Evolutionary conservation across 2,329 filamentous ascomycete genomes (phyloP).

Genomic region (Diaporthe sp.): DNA sequence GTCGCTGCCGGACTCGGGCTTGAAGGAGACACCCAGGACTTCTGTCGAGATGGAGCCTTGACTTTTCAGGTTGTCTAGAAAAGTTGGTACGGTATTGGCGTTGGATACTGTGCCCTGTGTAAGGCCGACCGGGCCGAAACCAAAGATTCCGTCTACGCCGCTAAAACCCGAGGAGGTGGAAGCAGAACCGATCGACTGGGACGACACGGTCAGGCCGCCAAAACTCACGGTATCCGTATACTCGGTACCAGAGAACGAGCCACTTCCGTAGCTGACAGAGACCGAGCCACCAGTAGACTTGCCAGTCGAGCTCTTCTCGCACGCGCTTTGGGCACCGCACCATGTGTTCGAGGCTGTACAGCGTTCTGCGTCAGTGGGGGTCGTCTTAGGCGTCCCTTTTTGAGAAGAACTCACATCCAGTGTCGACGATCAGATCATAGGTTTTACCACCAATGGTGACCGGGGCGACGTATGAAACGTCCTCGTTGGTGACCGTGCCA

Average conservation of each 20-base stretch:
- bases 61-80: conserved; percentile 42
- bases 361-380: background rate
- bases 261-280: conserved; percentile 42
- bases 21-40: conserved; percentile 44
- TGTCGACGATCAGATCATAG: conserved; percentile 44
- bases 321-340: conserved; percentile 20
- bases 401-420: conserved; percentile 39
- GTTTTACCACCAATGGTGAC: conserved; percentile 40
- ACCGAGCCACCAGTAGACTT: conserved; percentile 38
- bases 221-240: conserved; percentile 45
- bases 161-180: conserved; percentile 2
- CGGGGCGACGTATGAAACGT: conserved; percentile 41
- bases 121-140: conserved; percentile 41
- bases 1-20: conserved; percentile 41
- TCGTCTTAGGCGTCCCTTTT: background rate
- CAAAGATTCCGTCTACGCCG: conserved; percentile 26
- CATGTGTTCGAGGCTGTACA: conserved; percentile 40
- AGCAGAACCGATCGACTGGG: conserved; percentile 29
- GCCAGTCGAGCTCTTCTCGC: conserved; percentile 25
- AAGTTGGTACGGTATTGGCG: conserved; percentile 41
- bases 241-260: conserved; percentile 41
- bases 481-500: conserved; percentile 42
- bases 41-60: conserved; percentile 43
- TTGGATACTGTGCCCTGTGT: conserved; percentile 41
- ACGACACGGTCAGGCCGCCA: conserved; percentile 41